Base-by-base conservation (phyloP, 345 rosid species). In the Angophora floribunda region DNA sequence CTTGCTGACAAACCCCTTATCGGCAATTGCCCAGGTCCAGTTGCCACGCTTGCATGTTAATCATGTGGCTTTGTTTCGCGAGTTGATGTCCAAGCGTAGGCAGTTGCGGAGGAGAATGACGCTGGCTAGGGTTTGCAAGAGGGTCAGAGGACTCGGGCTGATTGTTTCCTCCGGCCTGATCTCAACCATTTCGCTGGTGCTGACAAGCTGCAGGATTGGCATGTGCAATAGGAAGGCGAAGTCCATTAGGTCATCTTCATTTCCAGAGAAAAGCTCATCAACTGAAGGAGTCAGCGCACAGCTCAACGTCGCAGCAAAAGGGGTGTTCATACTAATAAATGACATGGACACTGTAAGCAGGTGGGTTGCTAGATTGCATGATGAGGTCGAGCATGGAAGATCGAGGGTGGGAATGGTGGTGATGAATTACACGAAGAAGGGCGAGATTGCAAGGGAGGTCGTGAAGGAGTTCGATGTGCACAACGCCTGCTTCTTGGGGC, bases 241-340 rank as follows among this genome's bases (percentile, higher is more conserved):
- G 51, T 63, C n/a, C 41, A 53, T 36, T 13, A 13, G 36, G 32
- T 44, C 51, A 9, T 78, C 67, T 47, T 26, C 86, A 24, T n/a
- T 13, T 63, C 86, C 53, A n/a, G 49, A n/a, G 61, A n/a, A 21
- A 44, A 51, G 67, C 57, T 19, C 67, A 57, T 32, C 75, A 32
- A 10, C 13, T 24, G 50, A 30, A 52, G 94, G 87, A 93, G 93
- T 61, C 90, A 93, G 6, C 87, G 91, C 87, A 13, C 99, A 97
- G 93, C 92, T 96, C 24, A 97, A 97, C 84, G 87, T 91, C n/a
- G 99, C 98, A 13, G 98, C 98, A 4, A 96, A 92, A 93, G 98
- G 98, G 88, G 89, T 92, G 79, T 97, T 91, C 86, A 93, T 96
- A 90, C 16, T 96, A 91, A 91, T 95, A 86, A 96, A 97, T 26